Evolutionary conservation across 1,284 basidiomycete genomes (phyloP), one percentile per base, ranked within the genome.

Genomic region (Hortiboletus rubellus): DNA sequence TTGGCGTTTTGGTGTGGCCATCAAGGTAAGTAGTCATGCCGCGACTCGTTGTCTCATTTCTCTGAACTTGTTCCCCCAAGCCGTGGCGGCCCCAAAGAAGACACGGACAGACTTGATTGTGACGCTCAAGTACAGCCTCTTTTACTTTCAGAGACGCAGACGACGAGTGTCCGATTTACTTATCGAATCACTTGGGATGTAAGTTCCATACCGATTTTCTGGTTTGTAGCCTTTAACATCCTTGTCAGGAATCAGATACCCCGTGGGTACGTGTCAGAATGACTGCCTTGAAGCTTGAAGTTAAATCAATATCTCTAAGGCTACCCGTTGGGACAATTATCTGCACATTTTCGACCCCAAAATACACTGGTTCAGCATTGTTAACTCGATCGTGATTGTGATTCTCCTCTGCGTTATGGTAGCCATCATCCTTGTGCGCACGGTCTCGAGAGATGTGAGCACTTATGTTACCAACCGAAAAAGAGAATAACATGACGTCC

Each of bases 311-410:
- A 6, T 56, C 30, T 45, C 8, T 48, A 72, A 92, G 90, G 93
- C 94, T 7, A 96, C 94, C 1, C 82, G 96, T 52, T 98, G 96
- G 96, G 96, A 99, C 71, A 91, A 91, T 66, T 98, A 99, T 70
- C 81, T 96, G 14, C 87, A 89, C 61, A 86, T 91, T 52, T 87
- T 89, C 63, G 87, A 91, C 64, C 88, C 87, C 38, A 82, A 83
- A 52, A 92, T 92, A 53, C 93, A 96, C 71, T 91, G 89, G 89
- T 95, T 98, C 76, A 94, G 92, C 64, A 82, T 99, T 58, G 82
- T 98, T 71, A 98, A 98, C 76, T 96, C 95, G 7, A 78, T 97
- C 34, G 87, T 96, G 60, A 93, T 97, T 60, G 92, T 89, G 34
- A 79, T 92, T 45, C 94, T 98, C 81, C 84, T 98, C 9, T 94